Evolutionary conservation across 768 basidiomycete species (phyloP).

Genomic region (Mycena pura): DNA sequence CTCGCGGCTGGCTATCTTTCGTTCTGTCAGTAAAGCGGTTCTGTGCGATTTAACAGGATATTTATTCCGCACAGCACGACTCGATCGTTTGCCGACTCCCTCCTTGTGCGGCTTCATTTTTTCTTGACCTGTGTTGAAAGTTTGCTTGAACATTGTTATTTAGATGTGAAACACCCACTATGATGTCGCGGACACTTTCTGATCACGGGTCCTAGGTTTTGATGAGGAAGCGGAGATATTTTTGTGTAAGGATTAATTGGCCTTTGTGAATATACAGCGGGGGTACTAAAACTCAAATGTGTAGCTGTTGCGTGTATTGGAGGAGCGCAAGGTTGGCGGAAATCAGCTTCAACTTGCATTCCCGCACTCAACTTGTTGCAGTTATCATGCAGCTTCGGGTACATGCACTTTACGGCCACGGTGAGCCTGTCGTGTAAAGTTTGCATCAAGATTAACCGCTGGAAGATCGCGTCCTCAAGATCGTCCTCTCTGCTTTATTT

Average conservation of each 20-base stretch:
- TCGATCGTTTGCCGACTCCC: not conserved
- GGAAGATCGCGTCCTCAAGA: conserved; percentile 2
- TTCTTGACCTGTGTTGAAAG: not conserved
- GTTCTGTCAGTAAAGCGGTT: not conserved
- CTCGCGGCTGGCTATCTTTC: not conserved
- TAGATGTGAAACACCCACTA: too few species aligned
- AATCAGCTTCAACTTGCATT: not conserved
- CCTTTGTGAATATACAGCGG: too few species aligned
- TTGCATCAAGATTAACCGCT: not conserved
- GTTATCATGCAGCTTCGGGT: conserved; percentile 19
- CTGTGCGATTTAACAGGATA: not conserved
- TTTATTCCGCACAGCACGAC: not conserved
- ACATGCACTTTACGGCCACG: conserved; percentile 7
- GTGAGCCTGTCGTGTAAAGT: too few species aligned
- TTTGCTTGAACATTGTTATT: not conserved
- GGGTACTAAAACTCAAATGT: too few species aligned
- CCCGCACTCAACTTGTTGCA: not conserved
- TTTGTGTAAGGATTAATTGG: not conserved
- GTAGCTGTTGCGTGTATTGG: not conserved
- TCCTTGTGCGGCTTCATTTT: not conserved
- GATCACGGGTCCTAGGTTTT: not conserved
- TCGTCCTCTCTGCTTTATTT: not conserved
- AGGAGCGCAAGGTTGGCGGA: conserved; percentile 2
- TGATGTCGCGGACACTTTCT: too few species aligned
- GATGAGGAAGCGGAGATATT: not conserved